Evolutionary conservation across 768 basidiomycete species (phyloP).

Genomic region (Clavaria fumosa): DNA sequence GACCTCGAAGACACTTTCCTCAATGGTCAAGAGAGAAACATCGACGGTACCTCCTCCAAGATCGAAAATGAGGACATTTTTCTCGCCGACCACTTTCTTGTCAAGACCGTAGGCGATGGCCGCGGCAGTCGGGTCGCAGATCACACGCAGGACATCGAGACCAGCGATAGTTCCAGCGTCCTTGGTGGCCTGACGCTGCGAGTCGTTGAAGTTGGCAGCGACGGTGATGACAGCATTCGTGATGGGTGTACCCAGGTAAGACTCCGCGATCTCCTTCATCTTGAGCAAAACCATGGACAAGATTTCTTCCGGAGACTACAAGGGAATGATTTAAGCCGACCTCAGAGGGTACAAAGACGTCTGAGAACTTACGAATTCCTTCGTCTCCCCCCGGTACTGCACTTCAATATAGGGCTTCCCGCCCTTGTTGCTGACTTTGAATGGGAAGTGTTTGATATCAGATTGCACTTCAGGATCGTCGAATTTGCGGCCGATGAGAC

Average conservation of each 20-base stretch:
- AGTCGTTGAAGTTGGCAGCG: slow-evolving; percentile 99
- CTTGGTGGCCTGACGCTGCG: slow-evolving; percentile 96
- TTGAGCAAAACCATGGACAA: slow-evolving; percentile 98
- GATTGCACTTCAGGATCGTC: slow-evolving; percentile 80
- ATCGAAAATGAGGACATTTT: slow-evolving; percentile 99
- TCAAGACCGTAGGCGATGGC: slow-evolving; percentile 98
- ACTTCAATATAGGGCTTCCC: slow-evolving; percentile 95
- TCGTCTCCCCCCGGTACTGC: slow-evolving; percentile 83
- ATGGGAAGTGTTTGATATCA: slow-evolving; percentile 83
- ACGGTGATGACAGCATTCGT: slow-evolving; percentile 98
- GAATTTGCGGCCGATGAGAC: slow-evolving; percentile 91
- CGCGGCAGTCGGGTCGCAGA: slow-evolving; percentile 98
- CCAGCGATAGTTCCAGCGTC: slow-evolving; percentile 96
- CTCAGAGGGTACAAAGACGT: background rate
- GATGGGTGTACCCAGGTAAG: slow-evolving; percentile 94
- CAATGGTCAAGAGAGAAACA: slow-evolving; percentile 96
- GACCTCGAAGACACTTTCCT: slow-evolving; percentile 93
- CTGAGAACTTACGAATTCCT: slow-evolving; percentile 65
- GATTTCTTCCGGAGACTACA: slow-evolving; percentile 82
- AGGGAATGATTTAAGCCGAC: slow-evolving; percentile 16
- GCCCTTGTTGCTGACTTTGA: slow-evolving; percentile 90
- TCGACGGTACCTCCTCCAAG: slow-evolving; percentile 34
- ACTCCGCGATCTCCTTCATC: slow-evolving; percentile 99
- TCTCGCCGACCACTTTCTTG: slow-evolving; percentile 82
- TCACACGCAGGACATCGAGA: slow-evolving; percentile 98